Base-by-base conservation (phyloP, 129 eudicot species). In the Ambrosia trifida region DNA sequence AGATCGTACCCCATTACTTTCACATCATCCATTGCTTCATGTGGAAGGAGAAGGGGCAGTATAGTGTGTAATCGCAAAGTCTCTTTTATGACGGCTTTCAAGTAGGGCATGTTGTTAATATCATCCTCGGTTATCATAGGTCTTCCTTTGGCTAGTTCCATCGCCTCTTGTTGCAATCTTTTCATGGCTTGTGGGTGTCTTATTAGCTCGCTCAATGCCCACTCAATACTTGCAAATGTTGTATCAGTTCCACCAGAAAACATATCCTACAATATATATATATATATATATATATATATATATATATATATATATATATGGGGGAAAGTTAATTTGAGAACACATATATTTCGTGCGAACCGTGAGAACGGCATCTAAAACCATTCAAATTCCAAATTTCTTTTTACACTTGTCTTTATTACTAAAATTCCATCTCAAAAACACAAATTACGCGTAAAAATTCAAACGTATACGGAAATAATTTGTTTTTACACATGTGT, bases 221-320 rank as follows among this genome's bases (percentile, higher is more conserved):
- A 66, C 17, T 66, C 79, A 44, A 66, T 54, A 13, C 45, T 57
- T 31, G 60, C 11, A 2, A 58, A 53, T 5, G 79, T 64, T 40
- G 78, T 74, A 47, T 74, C 72, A n/a, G 78, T 74, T 40, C 78
- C 78, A 19, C 64, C 78, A 20, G 64, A 12, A 52, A 74, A 50
- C 30, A 75, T 35, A 50, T 75, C 72, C 72, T 75, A 57, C 72
- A 62, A 49, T 0, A 64, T 35, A 64, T 2, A 24, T 24, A 24
- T 24, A 24, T 24, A 24, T n/a, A n/a, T n/a, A n/a, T n/a, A n/a
- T n/a, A n/a, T n/a, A n/a, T n/a, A n/a, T n/a, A n/a, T n/a, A n/a
- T n/a, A n/a, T n/a, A n/a, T n/a, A n/a, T n/a, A n/a, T n/a, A n/a
- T n/a, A n/a, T n/a, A n/a, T n/a, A n/a, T n/a, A n/a, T n/a, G n/a